Evolutionary conservation across 768 basidiomycete genomes (phyloP), one percentile per base, ranked within the genome.

Genomic region (Lentinula sp.): DNA sequence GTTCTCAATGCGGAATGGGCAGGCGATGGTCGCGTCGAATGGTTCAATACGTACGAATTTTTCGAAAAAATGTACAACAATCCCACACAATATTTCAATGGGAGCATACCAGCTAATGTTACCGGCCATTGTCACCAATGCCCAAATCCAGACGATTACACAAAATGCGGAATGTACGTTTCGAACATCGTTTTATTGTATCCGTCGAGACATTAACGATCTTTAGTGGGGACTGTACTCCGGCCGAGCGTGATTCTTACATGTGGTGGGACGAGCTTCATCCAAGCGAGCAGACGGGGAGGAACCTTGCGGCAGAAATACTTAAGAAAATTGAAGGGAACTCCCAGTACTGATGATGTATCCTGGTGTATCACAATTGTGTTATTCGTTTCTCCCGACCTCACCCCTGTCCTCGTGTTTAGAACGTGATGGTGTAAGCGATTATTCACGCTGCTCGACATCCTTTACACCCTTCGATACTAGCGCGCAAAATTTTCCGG

Each of bases 111-210:
- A 6, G 64, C 66, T 37, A 69, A 67, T 48, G 61, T 63, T 2
- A 66, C 66, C 20, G 64, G 66, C 3, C 64, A 66, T 50, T 69
- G 68, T 57, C 67, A 68, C 54, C 66, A 67, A 42, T 68, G 67
- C 59, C 66, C 66, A 7, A 64, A 66, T 51, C 57, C 61, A 10
- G 42, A 43, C 16, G 62, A 60, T 37, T 63, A 36, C 33, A 53
- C 41, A 15, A 32, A 33, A 23, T 62, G 55, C 42, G 61, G 61
- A 48, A 62, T 62, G 61, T 62, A 43, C 32, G 61, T 62, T 33
- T 33, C 35, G 23, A 15, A 23, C 48, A 32, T 49, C 52, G 8
- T 61, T 42, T 49, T 50, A 18, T 50, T 13, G 3, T 4, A 33
- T 49, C 23, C 20, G 6, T 20, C 28, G 61, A 59, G 54, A 28